Conservation (phyloP, 129 eudicot genomes). For the Chrysanthemum seticuspe region DNA sequence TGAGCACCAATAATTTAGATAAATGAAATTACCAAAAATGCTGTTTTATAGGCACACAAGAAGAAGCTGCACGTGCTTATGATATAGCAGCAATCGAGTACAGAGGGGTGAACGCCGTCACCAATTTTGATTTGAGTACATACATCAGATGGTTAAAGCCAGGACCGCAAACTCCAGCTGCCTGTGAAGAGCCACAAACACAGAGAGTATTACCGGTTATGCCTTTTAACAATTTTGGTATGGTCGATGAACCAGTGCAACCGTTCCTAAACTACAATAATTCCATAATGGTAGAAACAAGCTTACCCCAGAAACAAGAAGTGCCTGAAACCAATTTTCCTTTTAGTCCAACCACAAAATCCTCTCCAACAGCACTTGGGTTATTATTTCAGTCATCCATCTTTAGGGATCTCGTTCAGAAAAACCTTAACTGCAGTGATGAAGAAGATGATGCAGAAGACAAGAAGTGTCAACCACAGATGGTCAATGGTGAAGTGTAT, state of each 20-base stretch:
- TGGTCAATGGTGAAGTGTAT: slow-evolving; percentile 44
- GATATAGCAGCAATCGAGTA: slow-evolving; percentile 88
- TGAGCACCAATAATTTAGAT: neutral
- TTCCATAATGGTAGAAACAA: slow-evolving; percentile 21
- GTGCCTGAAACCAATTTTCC: slow-evolving; percentile 36
- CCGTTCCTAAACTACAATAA: slow-evolving; percentile 25
- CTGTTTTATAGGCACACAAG: slow-evolving; percentile 65
- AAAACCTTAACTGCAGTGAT: slow-evolving; percentile 47
- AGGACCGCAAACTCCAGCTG: slow-evolving; percentile 38
- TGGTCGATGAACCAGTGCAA: slow-evolving; percentile 29
- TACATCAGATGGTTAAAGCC: slow-evolving; percentile 80
- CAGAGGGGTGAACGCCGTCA: slow-evolving; percentile 74
- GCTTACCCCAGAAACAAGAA: slow-evolving; percentile 38
- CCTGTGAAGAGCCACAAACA: slow-evolving; percentile 39
- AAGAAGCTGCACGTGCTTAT: slow-evolving; percentile 85
- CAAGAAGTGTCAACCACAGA: slow-evolving; percentile 30
- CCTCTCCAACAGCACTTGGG: slow-evolving; percentile 71
- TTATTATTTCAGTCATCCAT: slow-evolving; percentile 64
- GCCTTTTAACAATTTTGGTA: slow-evolving; percentile 26
- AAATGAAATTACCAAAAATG: neutral
- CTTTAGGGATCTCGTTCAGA: slow-evolving; percentile 68
- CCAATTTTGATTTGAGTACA: slow-evolving; percentile 73
- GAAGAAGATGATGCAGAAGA: slow-evolving; percentile 38
- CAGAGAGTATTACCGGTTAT: slow-evolving; percentile 21
- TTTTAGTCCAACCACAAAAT: slow-evolving; percentile 41